phyloP scores from a whole-genome alignment of 495 filamentous ascomycete genomes.

The Achaetomiella virescens region DNA sequence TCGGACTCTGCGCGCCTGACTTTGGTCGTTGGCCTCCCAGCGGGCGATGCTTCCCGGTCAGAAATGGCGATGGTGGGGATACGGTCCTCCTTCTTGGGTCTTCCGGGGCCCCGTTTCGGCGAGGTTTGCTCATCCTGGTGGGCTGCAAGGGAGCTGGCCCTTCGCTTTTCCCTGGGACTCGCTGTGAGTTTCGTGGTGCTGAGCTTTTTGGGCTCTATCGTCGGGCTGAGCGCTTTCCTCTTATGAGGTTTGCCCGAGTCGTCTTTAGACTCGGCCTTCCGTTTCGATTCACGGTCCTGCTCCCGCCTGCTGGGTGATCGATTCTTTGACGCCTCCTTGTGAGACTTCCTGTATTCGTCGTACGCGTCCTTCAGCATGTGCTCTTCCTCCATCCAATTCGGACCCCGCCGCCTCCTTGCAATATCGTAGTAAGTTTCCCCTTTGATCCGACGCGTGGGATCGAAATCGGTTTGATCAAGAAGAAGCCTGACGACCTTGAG shows the following conservation, averaged over 20 bases:
- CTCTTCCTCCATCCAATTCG: conserved; percentile 84
- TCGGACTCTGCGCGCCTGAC: conserved; percentile 46
- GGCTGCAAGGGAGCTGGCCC: conserved; percentile 32
- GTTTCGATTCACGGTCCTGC: conserved; percentile 48
- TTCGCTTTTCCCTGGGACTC: conserved; percentile 40
- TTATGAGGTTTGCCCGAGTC: conserved; percentile 37
- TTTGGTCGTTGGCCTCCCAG: conserved; percentile 36
- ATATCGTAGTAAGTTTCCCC: conserved; percentile 80
- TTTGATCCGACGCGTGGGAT: conserved; percentile 64
- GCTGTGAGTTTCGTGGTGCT: conserved; percentile 28
- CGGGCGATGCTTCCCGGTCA: conserved; percentile 49
- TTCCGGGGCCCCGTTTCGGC: conserved; percentile 42
- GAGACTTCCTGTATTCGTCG: conserved; percentile 52
- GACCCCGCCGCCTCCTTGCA: conserved; percentile 71
- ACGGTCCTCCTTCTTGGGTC: conserved; percentile 45
- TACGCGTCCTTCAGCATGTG: conserved; percentile 74
- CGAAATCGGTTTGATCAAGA: conserved; percentile 68
- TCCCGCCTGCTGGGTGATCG: conserved; percentile 51
- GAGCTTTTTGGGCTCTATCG: conserved; percentile 38
- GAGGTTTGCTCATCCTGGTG: conserved; percentile 38
- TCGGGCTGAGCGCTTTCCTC: conserved; percentile 44
- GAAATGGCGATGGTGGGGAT: conserved; percentile 40
- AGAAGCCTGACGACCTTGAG: conserved; percentile 74
- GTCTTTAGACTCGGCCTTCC: conserved; percentile 42
- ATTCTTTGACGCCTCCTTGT: conserved; percentile 38